phyloP scores from a whole-genome alignment of 768 basidiomycete genomes.

The Neoboletus brunneissimus region DNA sequence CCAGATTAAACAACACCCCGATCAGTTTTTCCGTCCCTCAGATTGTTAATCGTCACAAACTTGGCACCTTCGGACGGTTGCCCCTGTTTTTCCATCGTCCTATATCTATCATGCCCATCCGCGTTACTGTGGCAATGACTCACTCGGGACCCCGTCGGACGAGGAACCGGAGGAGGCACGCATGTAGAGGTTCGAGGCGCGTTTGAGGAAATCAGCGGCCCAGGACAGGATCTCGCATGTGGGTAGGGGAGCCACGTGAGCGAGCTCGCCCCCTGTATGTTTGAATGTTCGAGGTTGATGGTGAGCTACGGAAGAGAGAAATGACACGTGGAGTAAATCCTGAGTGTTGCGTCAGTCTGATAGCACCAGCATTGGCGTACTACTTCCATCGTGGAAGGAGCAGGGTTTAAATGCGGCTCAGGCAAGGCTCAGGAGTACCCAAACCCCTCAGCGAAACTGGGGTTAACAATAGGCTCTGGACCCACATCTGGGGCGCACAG shows the following conservation, averaged over 20 bases:
- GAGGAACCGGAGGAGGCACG: constrained; percentile 25
- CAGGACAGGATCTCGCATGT: constrained; percentile 72
- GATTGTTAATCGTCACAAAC: constrained; percentile 53
- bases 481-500: too few relatives aligned
- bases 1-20: constrained; percentile 78
- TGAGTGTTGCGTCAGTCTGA: constrained; percentile 75
- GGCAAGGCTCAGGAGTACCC: too few relatives aligned
- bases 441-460: too few relatives aligned
- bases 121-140: not conserved
- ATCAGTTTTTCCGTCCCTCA: constrained; percentile 70
- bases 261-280: constrained; percentile 51
- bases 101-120: not conserved
- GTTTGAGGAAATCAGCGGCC: constrained; percentile 57
- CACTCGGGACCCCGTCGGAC: constrained; percentile 16
- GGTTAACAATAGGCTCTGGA: too few relatives aligned
- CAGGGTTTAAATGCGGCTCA: too few relatives aligned
- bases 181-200: constrained; percentile 2
- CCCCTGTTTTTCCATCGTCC: constrained; percentile 19
- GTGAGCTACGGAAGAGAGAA: constrained; percentile 45
- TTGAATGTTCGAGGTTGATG: constrained; percentile 53
- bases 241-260: constrained; percentile 55
- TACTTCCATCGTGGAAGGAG: too few relatives aligned
- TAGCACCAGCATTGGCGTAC: constrained; percentile 45
- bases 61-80: constrained; percentile 30
- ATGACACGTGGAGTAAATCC: constrained; percentile 37